These are phyloP conservation scores for Hypholoma fasciculare DNA, from an alignment of 768 basidiomycete species.

Conservation along the genomic window DNA sequence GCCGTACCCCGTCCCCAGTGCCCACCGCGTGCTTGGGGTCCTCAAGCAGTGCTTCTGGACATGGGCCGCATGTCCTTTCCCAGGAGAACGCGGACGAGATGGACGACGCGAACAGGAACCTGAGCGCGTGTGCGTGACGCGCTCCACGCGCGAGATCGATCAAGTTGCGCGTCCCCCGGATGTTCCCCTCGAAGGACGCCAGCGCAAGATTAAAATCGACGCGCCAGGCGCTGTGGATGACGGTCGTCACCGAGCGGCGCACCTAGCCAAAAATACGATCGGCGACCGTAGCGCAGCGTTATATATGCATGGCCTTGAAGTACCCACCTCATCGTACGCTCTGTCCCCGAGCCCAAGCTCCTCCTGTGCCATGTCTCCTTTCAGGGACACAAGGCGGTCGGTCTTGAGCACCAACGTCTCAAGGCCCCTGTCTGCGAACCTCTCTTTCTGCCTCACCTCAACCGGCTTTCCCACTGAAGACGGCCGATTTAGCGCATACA, in stretches of 20 bases:
- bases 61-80: slow-evolving; percentile 22
- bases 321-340: slow-evolving; percentile 29
- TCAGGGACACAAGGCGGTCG: slow-evolving; percentile 35
- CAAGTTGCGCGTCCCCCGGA: slow-evolving; percentile 37
- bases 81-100: slow-evolving; percentile 27
- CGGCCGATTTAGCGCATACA: slow-evolving; percentile 35
- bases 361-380: slow-evolving; percentile 32
- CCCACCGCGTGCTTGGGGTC: slow-evolving; percentile 26
- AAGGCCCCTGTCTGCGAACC: slow-evolving; percentile 35
- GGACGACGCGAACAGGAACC: slow-evolving; percentile 40
- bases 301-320: background rate
- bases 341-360: slow-evolving; percentile 27
- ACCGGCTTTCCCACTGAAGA: background rate
- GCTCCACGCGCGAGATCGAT: slow-evolving; percentile 38
- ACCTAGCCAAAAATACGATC: slow-evolving; percentile 17
- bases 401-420: slow-evolving; percentile 26
- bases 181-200: slow-evolving; percentile 41
- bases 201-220: slow-evolving; percentile 46
- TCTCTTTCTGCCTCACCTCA: slow-evolving; percentile 22
- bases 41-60: slow-evolving; percentile 33
- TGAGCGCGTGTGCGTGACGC: slow-evolving; percentile 19
- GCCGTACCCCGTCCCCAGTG: slow-evolving; percentile 20
- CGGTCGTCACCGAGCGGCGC: slow-evolving; percentile 27
- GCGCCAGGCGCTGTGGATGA: slow-evolving; percentile 49
- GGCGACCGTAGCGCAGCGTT: background rate